Base-by-base conservation (phyloP, 345 rosid species). In the Bruguiera gymnorhiza region DNA sequence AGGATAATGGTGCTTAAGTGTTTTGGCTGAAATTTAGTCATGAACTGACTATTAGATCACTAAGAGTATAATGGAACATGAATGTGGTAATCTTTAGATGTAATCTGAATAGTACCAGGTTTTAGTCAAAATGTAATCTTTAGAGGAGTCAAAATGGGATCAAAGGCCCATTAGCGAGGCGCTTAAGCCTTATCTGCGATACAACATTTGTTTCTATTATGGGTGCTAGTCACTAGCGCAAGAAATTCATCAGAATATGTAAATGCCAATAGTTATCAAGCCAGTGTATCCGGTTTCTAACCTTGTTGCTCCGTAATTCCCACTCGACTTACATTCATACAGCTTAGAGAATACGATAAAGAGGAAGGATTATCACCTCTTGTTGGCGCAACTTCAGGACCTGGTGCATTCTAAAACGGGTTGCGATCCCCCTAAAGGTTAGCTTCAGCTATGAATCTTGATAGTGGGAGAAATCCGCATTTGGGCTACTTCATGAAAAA, bases 401-500 rank as follows among this genome's bases (percentile, higher is more conserved):
- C 82, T 95, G 99, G 76, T 95, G 99, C 96, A 90, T 81, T 78
- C 66, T 82, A 78, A 87, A 95, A 71, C 99, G 92, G 68, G 83
- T 72, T 31, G 74, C 51, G 8, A 72, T 77, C 83, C 69, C 85
- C 77, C 92, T 92, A 60, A 87, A 53, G 53, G 69, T 90, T 85
- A 73, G 67, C 83, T 73, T 83, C 82, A 32, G 80, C 75, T 39
- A 92, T 79, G 78, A 85, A 86, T 71, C 72, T 84, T 67, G 97
- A 90, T 53, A 52, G 18, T 36, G 99, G 97, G 37, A 92, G 92
- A 83, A 87, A 95, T 78, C 99, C 99, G 71, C 97, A 92, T 87
- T 95, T 95, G 67, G 99, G 98, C 98, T 92, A 80, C 78, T 81
- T 82, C 74, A 81, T 46, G 66, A 61, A 78, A 83, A 82, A 77